Base-by-base conservation (phyloP, 2,329 filamentous ascomycete species). In the Pyrenophora teres region DNA sequence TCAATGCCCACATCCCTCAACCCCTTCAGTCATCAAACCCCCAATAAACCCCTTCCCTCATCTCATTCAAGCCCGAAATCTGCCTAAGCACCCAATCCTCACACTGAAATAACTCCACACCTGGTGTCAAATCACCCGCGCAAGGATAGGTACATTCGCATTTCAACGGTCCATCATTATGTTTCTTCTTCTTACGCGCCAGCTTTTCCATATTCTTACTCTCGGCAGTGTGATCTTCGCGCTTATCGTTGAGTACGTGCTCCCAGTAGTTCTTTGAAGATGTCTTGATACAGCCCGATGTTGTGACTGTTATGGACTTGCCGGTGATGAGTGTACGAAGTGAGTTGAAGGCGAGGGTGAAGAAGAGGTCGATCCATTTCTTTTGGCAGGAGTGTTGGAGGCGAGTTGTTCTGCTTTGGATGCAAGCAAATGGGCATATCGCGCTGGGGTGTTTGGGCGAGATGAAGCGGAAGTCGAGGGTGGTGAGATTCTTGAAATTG, bases 391-490 rank as follows among this genome's bases (percentile, higher is more conserved):
- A 56, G 30, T 62, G 59, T 8, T 2, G 9, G 7, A 30, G 27
- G 27, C 2, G 10, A 3, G 9, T 12, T 9, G 7, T 32, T 25
- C 3, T 2, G n/a, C 16, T 3, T 6, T 9, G 15, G 35, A 15
- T 10, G 3, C 9, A 1, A 1, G n/a, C 33, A 59, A 59, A 63
- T 3, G 59, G 59, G 35, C 59, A 60, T 2, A 36, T 9, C 1
- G 59, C 59, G 9, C 45, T 25, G 7, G 10, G 27, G 37, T 64
- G 61, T 8, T 60, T 54, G 2, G 57, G 50, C 15, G 57, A 54
- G n/a, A 64, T 53, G 51, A 64, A 64, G 19, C 57, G 52, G n/a
- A 64, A 52, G 9, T 64, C 59, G 8, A 64, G 45, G 1, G 40
- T 36, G 16, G 41, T 32, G 8, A 63, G 47, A 7, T 43, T 37